phyloP scores from a whole-genome alignment of 129 eudicot genomes.

The Chrysanthemum seticuspe region DNA sequence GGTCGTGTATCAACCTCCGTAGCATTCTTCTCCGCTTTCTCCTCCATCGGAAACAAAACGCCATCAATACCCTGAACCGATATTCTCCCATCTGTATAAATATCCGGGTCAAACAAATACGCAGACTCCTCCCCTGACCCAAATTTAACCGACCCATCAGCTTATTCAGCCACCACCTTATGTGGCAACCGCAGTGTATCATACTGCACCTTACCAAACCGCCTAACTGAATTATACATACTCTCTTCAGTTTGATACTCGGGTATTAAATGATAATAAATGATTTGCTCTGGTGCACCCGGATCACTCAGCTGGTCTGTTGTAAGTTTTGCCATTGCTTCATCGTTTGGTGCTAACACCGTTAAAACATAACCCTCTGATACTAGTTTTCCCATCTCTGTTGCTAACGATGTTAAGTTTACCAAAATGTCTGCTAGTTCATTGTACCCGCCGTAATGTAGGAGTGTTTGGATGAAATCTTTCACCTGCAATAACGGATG shows the following conservation, averaged over 20 bases:
- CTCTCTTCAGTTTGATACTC: slow-evolving; percentile 94
- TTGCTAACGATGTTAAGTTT: slow-evolving; percentile 68
- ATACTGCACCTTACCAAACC: slow-evolving; percentile 78
- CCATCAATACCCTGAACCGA: slow-evolving; percentile 94
- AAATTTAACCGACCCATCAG: slow-evolving; percentile 89
- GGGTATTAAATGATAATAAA: slow-evolving; percentile 80
- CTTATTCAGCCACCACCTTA: slow-evolving; percentile 82
- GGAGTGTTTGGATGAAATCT: slow-evolving; percentile 73
- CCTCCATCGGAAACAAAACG: slow-evolving; percentile 74
- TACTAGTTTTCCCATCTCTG: slow-evolving; percentile 84
- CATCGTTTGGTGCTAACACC: slow-evolving; percentile 90
- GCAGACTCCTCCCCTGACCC: slow-evolving; percentile 74
- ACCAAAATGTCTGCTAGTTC: slow-evolving; percentile 86
- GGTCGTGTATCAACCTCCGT: slow-evolving; percentile 23
- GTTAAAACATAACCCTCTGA: slow-evolving; percentile 89
- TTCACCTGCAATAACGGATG: slow-evolving; percentile 38
- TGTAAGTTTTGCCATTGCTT: slow-evolving; percentile 89
- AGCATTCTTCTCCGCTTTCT: slow-evolving; percentile 29
- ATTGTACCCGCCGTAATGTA: slow-evolving; percentile 86
- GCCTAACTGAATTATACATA: slow-evolving; percentile 83
- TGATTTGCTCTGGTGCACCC: slow-evolving; percentile 93
- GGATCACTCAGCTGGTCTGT: slow-evolving; percentile 86
- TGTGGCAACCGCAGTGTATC: slow-evolving; percentile 76
- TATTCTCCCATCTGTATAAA: slow-evolving; percentile 81
- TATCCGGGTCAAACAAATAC: slow-evolving; percentile 92